A percentile compares a stretch with the other conserved stretches of the same genome.
Evolutionary conservation across 2,329 filamentous ascomycete genomes (phyloP).

Genomic region (Xylogone sp.): DNA sequence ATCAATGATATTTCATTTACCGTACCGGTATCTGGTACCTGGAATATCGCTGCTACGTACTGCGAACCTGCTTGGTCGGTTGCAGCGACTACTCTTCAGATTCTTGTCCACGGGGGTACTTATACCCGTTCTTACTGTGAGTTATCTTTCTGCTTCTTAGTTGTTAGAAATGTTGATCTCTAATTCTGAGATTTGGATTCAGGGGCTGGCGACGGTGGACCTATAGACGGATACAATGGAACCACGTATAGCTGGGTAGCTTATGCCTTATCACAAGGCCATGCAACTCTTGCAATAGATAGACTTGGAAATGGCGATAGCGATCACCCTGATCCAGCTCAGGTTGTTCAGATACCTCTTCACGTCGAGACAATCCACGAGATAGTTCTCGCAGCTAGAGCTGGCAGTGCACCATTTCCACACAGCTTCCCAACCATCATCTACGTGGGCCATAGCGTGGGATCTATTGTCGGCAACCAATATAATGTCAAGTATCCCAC

Average conservation of each 20-base stretch:
- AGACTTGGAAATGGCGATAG: conserved; percentile 21
- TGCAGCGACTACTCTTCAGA: conserved; percentile 11
- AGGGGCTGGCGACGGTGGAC: conserved; percentile 15
- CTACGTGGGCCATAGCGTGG: conserved; percentile 23
- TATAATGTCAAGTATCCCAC: conserved; percentile 20
- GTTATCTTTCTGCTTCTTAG: conserved; percentile 1
- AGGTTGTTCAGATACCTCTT: conserved; percentile 17
- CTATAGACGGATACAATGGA: conserved; percentile 9
- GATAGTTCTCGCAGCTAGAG: conserved; percentile 14
- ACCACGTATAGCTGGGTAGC: conserved; percentile 18
- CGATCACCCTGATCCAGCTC: conserved; percentile 19
- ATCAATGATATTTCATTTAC: neutral
- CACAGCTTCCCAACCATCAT: conserved; percentile 21
- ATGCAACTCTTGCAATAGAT: conserved; percentile 24
- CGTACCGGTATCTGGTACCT: conserved; percentile 6
- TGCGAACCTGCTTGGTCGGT: conserved; percentile 11
- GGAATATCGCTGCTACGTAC: conserved; percentile 14
- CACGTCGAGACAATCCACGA: conserved; percentile 22
- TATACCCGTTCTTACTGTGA: conserved; percentile 16
- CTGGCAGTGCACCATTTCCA: conserved; percentile 8
- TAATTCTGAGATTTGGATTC: neutral
- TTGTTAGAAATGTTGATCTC: conserved; percentile 2
- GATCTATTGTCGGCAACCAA: conserved; percentile 18
- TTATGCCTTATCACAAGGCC: conserved; percentile 18
- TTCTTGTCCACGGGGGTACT: conserved; percentile 21